phyloP scores from a whole-genome alignment of 169 alveolate species.

The Plasmodium vinckei region DNA sequence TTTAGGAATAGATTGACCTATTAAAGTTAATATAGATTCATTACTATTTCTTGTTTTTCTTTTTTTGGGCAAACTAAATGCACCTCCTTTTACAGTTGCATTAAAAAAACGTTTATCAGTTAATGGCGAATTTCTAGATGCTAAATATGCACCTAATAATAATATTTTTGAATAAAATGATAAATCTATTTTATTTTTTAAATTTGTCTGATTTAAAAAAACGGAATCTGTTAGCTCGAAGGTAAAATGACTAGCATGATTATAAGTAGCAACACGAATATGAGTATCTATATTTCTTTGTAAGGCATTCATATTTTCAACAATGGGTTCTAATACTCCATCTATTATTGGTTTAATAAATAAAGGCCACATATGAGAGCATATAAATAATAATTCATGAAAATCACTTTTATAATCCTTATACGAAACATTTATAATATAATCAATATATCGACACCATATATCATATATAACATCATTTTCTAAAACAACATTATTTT shows the following conservation, averaged over 20 bases:
- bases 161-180: constrained; percentile 72
- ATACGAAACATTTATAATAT: constrained; percentile 70
- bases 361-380: constrained; percentile 76
- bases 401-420: constrained; percentile 77
- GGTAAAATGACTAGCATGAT: constrained; percentile 76
- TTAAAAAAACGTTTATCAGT: constrained; percentile 73
- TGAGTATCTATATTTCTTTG: constrained; percentile 77
- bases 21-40: constrained; percentile 75
- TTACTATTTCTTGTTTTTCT: constrained; percentile 56
- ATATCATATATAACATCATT: constrained; percentile 75
- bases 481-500: constrained; percentile 43
- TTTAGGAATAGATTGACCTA: constrained; percentile 73
- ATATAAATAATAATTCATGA: constrained; percentile 64
- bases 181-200: constrained; percentile 73
- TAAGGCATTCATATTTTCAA: constrained; percentile 75
- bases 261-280: constrained; percentile 76
- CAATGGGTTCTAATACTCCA: constrained; percentile 76
- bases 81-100: constrained; percentile 77
- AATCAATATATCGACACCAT: constrained; percentile 75
- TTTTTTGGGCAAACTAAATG: constrained; percentile 70
- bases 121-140: constrained; percentile 69
- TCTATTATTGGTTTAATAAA: constrained; percentile 69
- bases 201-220: constrained; percentile 65
- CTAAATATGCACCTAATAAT: constrained; percentile 72
- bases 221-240: constrained; percentile 75